Evolutionary conservation across 225 moss, liverwort and hornwort species (phyloP).

Genomic region (Rhytidiadelphus loreus): DNA sequence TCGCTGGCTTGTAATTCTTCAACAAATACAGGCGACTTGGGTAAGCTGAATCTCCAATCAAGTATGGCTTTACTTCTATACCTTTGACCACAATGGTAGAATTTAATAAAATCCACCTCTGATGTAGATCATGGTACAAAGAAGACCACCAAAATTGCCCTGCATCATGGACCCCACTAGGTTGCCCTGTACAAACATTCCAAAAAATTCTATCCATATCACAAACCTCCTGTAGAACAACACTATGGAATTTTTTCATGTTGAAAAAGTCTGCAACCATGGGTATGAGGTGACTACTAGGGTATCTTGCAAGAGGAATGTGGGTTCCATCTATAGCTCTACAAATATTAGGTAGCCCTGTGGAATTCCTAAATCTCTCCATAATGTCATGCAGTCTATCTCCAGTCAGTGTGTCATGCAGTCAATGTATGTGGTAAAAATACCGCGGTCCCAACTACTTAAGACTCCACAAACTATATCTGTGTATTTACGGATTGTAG

Average conservation of each 20-base stretch:
- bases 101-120: neutral
- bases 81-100: neutral
- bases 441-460: no score
- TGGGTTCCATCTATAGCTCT: neutral
- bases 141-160: accelerated
- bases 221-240: neutral
- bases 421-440: no score
- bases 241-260: neutral
- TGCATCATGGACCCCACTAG: accelerated
- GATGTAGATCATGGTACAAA: neutral
- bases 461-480: no score
- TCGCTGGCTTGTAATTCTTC: neutral
- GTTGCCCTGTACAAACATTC: neutral
- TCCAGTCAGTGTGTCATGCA: no score
- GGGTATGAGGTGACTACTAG: no score
- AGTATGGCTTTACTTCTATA: neutral
- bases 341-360: no score
- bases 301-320: accelerated
- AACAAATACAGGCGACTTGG: accelerated
- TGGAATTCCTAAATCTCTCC: no score
- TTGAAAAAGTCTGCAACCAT: neutral
- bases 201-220: neutral
- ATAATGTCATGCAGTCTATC: no score
- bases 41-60: neutral
- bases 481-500: no score